phyloP scores from a whole-genome alignment of 495 filamentous ascomycete genomes.

The Trichoderma virens region DNA sequence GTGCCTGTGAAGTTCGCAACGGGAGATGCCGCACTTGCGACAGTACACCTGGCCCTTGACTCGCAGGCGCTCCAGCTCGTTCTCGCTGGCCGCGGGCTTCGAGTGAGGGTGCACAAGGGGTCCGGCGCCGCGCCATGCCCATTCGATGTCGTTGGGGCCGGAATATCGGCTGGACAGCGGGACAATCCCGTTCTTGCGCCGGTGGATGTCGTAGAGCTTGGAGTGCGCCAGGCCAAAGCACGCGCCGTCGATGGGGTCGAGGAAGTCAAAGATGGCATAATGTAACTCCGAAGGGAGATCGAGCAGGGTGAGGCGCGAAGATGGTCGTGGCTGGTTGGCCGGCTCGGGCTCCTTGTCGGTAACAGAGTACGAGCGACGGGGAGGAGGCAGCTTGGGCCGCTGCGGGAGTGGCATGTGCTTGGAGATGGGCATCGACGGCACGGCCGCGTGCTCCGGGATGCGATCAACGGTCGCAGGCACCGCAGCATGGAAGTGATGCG shows the following conservation, averaged over 20 bases:
- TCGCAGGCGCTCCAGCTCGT: constrained; percentile 29
- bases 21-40: constrained; percentile 42
- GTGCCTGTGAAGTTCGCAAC: constrained; percentile 48
- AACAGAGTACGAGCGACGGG: constrained; percentile 40
- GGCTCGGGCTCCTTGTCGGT: constrained; percentile 39
- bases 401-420: not conserved
- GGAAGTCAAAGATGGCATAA: constrained; percentile 43
- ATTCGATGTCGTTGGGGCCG: constrained; percentile 48
- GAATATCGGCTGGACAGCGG: constrained; percentile 37
- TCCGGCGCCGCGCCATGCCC: constrained; percentile 44
- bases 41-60: constrained; percentile 40
- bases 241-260: constrained; percentile 48
- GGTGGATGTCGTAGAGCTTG: constrained; percentile 45
- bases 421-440: constrained; percentile 5
- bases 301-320: constrained; percentile 27
- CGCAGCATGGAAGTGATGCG: not conserved
- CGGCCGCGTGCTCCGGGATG: constrained; percentile 5
- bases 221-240: constrained; percentile 45
- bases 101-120: constrained; percentile 19
- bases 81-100: constrained; percentile 16
- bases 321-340: constrained; percentile 28
- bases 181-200: constrained; percentile 40
- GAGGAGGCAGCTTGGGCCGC: constrained; percentile 14
- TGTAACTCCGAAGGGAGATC: constrained; percentile 53
- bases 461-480: not conserved